phyloP scores from a whole-genome alignment of 805 yeast species.

The Jamesozyma rosinii region DNA sequence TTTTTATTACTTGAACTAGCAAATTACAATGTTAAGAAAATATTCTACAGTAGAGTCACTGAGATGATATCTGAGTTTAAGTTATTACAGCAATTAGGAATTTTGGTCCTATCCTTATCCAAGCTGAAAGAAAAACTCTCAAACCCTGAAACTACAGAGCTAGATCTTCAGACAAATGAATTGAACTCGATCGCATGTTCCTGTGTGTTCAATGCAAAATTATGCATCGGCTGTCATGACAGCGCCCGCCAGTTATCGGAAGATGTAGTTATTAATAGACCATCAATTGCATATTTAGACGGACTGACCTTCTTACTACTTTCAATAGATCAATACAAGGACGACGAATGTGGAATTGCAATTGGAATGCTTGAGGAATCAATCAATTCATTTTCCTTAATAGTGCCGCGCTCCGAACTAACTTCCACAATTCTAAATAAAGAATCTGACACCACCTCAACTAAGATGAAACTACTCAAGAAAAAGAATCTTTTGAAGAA shows the following conservation, averaged over 20 bases:
- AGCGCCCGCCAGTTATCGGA: conserved; percentile 7
- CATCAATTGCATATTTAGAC: conserved; percentile 15
- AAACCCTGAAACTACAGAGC: conserved; percentile 15
- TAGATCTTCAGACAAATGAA: conserved; percentile 26
- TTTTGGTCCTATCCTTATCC: conserved; percentile 25
- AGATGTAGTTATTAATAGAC: conserved; percentile 7
- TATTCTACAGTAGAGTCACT: background rate
- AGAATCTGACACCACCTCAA: background rate
- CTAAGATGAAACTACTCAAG: conserved; percentile 3
- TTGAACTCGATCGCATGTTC: conserved; percentile 18
- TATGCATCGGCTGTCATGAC: conserved; percentile 25
- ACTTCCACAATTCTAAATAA: conserved; percentile 9
- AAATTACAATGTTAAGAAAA: background rate
- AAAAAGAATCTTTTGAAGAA: conserved; percentile 4
- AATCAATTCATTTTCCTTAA: conserved; percentile 10
- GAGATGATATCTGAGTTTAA: conserved; percentile 13
- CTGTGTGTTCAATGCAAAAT: conserved; percentile 22
- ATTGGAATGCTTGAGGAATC: conserved; percentile 24
- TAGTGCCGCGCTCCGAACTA: conserved; percentile 13
- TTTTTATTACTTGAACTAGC: conserved; percentile 4
- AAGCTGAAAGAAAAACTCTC: conserved; percentile 22
- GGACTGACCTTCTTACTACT: conserved; percentile 19
- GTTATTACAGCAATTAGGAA: conserved; percentile 24
- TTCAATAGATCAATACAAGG: conserved; percentile 24
- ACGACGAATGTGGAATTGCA: conserved; percentile 22